These are phyloP conservation scores for Pisolithus albus DNA, from an alignment of 768 basidiomycete genomes.

Conservation along the genomic window DNA sequence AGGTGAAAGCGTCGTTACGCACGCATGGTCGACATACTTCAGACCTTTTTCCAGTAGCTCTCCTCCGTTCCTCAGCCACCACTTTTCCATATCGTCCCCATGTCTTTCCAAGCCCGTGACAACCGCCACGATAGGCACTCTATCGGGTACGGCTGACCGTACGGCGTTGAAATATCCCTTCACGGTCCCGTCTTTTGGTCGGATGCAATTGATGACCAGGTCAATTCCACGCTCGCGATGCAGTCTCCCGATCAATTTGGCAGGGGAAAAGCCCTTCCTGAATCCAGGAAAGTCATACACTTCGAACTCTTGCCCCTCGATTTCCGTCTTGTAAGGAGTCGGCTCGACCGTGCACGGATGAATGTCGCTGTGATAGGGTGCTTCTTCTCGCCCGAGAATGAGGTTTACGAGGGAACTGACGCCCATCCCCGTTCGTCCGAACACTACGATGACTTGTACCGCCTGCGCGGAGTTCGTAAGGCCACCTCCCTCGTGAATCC, in stretches of 20 bases:
- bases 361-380: conserved; percentile 27
- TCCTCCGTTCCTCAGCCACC: conserved; percentile 34
- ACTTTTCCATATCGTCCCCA: conserved; percentile 21
- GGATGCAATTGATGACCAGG: conserved; percentile 25
- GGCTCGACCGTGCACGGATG: conserved; percentile 22
- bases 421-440: conserved; percentile 29
- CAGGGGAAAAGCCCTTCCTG: conserved; percentile 14
- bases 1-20: conserved; percentile 22
- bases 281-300: conserved; percentile 27
- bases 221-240: conserved; percentile 26
- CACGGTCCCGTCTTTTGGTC: conserved; percentile 24
- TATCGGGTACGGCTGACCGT: conserved; percentile 23
- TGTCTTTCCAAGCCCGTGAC: conserved; percentile 34
- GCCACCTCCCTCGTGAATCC: neutral
- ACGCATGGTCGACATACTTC: conserved; percentile 32
- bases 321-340: conserved; percentile 21
- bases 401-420: conserved; percentile 27
- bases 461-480: conserved; percentile 10
- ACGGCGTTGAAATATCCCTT: conserved; percentile 20
- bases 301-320: conserved; percentile 25
- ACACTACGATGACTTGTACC: conserved; percentile 26
- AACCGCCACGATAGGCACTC: conserved; percentile 34
- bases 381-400: conserved; percentile 27
- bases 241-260: conserved; percentile 22
- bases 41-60: conserved; percentile 29